These are phyloP conservation scores for Chaetomiaceae sp. DNA, from an alignment of 2,329 filamentous ascomycete species.

Conservation along the genomic window DNA sequence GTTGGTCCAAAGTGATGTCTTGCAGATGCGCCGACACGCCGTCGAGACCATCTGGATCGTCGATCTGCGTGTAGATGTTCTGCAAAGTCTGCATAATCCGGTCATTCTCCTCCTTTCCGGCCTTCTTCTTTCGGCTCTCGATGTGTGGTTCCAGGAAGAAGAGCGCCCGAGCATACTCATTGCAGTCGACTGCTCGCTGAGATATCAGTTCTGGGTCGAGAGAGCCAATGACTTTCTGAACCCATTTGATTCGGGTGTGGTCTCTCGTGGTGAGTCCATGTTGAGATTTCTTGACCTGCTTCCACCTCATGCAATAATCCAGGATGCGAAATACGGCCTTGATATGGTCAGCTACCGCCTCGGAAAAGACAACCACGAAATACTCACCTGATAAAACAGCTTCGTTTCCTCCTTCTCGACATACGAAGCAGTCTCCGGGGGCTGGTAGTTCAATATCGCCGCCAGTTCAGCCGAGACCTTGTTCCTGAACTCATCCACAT, in stretches of 20 bases:
- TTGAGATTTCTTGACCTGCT: constrained; percentile 64
- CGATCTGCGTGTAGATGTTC: constrained; percentile 93
- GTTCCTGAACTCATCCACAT: constrained; percentile 38
- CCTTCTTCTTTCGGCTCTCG: constrained; percentile 50
- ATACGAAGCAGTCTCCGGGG: constrained; percentile 47
- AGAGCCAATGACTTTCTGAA: constrained; percentile 48
- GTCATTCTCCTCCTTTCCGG: constrained; percentile 50
- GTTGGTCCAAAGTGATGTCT: constrained; percentile 85
- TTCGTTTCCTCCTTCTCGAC: constrained; percentile 70
- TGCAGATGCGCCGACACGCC: constrained; percentile 86
- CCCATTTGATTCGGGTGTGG: constrained; percentile 45
- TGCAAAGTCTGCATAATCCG: constrained; percentile 74
- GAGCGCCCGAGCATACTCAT: constrained; percentile 83
- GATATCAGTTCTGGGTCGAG: constrained; percentile 75
- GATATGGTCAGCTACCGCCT: constrained; percentile 16
- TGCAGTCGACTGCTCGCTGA: constrained; percentile 83
- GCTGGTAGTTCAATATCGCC: constrained; percentile 63
- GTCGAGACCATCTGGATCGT: constrained; percentile 94
- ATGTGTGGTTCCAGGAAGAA: constrained; percentile 89
- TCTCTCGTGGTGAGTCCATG: constrained; percentile 35
- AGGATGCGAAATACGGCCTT: constrained; percentile 84
- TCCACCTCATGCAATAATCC: constrained; percentile 87
- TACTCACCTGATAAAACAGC: constrained; percentile 75
- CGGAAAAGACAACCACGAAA: neutral
- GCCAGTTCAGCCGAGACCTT: constrained; percentile 70